phyloP scores from a whole-genome alignment of 2,329 filamentous ascomycete genomes.

The Tricladium varicosporioides region DNA sequence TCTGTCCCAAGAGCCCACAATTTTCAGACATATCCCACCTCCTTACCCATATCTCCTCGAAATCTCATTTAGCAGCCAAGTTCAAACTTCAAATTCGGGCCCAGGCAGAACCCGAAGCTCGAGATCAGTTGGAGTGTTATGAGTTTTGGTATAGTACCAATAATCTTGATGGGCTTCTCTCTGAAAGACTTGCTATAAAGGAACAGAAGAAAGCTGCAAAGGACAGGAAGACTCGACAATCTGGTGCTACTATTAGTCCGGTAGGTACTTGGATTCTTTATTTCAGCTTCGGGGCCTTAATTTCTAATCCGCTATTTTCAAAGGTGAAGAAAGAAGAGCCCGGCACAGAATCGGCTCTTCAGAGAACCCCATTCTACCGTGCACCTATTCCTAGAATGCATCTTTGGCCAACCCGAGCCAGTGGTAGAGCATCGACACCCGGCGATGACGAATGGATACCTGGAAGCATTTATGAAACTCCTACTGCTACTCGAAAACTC shows the following conservation, averaged over 20 bases:
- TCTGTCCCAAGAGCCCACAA: constrained; percentile 74
- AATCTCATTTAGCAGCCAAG: constrained; percentile 82
- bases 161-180: constrained; percentile 69
- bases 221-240: constrained; percentile 20
- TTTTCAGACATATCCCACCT: constrained; percentile 93
- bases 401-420: constrained; percentile 22
- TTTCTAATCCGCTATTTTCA: background rate
- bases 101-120: constrained; percentile 64
- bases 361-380: constrained; percentile 25
- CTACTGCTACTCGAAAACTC: constrained; percentile 26
- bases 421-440: constrained; percentile 7
- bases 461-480: constrained; percentile 26
- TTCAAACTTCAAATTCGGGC: constrained; percentile 78
- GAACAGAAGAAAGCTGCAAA: constrained; percentile 58
- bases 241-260: constrained; percentile 2
- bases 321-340: constrained; percentile 18
- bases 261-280: constrained; percentile 13
- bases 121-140: constrained; percentile 62
- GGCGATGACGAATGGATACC: constrained; percentile 20
- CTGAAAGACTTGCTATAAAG: constrained; percentile 75
- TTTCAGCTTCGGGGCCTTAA: background rate
- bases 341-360: constrained; percentile 7
- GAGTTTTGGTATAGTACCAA: constrained; percentile 75
- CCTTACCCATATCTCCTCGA: constrained; percentile 88
- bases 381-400: constrained; percentile 35